phyloP scores from a whole-genome alignment of 805 yeast genomes.

The Wickerhamomyces alni region DNA sequence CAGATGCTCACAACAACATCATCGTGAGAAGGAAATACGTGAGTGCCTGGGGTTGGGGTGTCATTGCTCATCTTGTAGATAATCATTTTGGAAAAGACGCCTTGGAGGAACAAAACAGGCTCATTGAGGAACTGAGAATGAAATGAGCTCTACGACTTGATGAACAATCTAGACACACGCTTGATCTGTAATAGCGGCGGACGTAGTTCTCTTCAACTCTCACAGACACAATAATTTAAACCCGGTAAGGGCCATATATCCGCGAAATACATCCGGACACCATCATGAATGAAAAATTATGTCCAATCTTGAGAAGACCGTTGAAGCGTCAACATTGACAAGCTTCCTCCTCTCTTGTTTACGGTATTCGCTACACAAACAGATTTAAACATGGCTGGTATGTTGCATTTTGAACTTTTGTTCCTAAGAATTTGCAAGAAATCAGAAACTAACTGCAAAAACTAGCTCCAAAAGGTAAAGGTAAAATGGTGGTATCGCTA shows the following conservation, averaged over 20 bases:
- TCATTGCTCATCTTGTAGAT: conserved; percentile 71
- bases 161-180: no score
- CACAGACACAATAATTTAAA: neutral
- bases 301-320: neutral
- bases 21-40: conserved; percentile 83
- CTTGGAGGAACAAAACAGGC: conserved; percentile 5
- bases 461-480: conserved; percentile 59
- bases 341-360: no score
- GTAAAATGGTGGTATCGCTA: conserved; percentile 73
- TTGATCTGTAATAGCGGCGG: no score
- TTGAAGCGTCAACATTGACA: neutral
- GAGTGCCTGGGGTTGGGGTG: conserved; percentile 95
- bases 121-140: neutral
- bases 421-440: no score
- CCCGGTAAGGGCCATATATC: neutral
- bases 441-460: conserved; percentile 2
- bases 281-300: neutral
- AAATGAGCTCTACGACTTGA: no score
- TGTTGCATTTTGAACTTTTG: no score
- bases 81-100: conserved; percentile 34
- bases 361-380: no score
- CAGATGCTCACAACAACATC: conserved; percentile 94
- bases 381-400: conserved; percentile 11
- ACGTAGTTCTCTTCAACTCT: no score
- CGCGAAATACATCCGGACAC: neutral